Conservation (phyloP, 257 asterid species). For the Oldenlandia corymbosa region DNA sequence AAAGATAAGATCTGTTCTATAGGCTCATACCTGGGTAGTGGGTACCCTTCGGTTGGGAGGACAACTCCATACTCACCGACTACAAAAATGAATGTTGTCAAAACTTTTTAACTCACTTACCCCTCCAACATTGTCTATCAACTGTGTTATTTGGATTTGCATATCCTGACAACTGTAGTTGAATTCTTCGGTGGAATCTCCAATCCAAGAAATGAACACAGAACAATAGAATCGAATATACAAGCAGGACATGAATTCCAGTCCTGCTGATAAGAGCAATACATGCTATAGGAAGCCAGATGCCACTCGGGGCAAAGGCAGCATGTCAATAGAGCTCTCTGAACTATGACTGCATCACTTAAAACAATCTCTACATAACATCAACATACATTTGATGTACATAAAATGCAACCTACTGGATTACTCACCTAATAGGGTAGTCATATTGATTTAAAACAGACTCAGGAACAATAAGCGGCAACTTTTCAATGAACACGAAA, state of each 20-base stretch:
- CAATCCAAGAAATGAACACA: background rate
- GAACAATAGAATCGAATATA: background rate
- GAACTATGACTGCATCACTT: background rate
- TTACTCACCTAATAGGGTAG: slow-evolving; percentile 13
- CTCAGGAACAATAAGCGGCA: slow-evolving; percentile 23
- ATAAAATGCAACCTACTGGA: slow-evolving; percentile 1
- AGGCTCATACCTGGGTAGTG: no score
- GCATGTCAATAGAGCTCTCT: background rate
- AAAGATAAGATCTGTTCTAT: no score
- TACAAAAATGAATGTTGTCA: no score
- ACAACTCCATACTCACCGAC: no score
- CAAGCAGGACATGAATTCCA: slow-evolving; percentile 2
- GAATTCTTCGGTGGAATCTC: no score
- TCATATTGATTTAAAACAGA: slow-evolving; percentile 16
- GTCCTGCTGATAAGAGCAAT: background rate
- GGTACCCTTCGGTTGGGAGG: no score
- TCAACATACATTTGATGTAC: slow-evolving; percentile 1
- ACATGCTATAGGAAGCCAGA: background rate
- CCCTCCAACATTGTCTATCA: no score
- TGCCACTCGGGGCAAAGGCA: background rate
- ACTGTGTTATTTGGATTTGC: no score
- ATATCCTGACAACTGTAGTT: background rate
- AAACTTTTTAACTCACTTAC: no score
- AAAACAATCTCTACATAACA: slow-evolving; percentile 8
- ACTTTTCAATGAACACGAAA: slow-evolving; percentile 25